Evolutionary conservation across 306 rosid species (phyloP).

Genomic region (Geum urbanum): DNA sequence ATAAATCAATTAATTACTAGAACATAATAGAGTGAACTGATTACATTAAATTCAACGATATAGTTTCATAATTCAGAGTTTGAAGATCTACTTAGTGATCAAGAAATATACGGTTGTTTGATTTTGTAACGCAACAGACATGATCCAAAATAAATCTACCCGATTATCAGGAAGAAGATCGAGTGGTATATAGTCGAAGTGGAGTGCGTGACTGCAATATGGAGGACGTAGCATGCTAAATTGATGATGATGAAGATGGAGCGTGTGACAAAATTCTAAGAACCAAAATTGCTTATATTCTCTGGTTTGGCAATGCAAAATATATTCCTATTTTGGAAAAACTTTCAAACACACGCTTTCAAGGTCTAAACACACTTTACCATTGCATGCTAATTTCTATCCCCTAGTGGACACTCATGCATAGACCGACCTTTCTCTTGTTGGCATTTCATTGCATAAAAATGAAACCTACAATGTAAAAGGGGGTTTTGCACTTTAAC

Average conservation of each 20-base stretch:
- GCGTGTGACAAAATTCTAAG: not conserved
- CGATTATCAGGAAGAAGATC: too few species aligned
- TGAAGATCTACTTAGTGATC: not conserved
- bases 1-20: too few species aligned
- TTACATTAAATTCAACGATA: too few species aligned
- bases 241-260: not conserved
- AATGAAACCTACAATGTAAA: not conserved
- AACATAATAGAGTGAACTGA: too few species aligned
- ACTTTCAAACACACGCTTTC: constrained; percentile 16
- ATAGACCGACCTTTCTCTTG: not conserved
- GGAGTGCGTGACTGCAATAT: not conserved
- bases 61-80: too few species aligned
- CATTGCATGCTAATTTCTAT: not conserved
- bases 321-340: constrained; percentile 4
- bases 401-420: not conserved
- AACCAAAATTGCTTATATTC: not conserved
- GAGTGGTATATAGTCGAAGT: constrained; percentile 1
- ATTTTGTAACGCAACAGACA: too few species aligned
- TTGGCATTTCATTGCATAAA: not conserved
- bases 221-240: not conserved
- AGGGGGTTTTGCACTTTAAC: not conserved
- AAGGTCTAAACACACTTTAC: not conserved
- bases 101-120: not conserved
- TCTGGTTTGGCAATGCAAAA: not conserved
- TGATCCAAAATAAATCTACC: not conserved